These are phyloP conservation scores for Vigna trinervia DNA, from an alignment of 306 rosid species.

Conservation along the genomic window DNA sequence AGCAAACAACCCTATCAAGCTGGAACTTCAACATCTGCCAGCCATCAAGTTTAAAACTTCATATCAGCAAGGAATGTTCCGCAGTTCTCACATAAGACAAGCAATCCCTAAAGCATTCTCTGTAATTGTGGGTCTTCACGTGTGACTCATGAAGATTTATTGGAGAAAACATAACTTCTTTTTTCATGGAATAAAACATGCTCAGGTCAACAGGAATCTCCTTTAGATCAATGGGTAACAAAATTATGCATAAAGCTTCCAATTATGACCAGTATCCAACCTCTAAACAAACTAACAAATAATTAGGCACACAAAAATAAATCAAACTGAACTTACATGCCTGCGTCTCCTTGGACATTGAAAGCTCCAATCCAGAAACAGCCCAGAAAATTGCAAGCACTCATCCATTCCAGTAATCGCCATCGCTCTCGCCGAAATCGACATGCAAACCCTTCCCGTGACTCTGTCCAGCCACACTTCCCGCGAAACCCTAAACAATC, in stretches of 20 bases:
- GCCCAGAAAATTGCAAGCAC: constrained; percentile 94
- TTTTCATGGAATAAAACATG: not conserved
- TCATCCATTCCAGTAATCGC: constrained; percentile 84
- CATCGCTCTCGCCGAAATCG: constrained; percentile 79
- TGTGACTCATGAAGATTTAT: constrained; percentile 18
- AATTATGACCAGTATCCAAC: constrained; percentile 12
- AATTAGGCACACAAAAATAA: not conserved
- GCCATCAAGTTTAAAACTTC: constrained; percentile 42
- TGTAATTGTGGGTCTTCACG: constrained; percentile 1
- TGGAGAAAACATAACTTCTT: not conserved
- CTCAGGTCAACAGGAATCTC: constrained; percentile 20
- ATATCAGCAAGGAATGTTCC: constrained; percentile 24
- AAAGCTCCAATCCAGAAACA: constrained; percentile 93
- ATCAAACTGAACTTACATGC: constrained; percentile 58
- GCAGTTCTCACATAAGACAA: constrained; percentile 13
- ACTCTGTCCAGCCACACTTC: constrained; percentile 84
- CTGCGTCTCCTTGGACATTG: constrained; percentile 78
- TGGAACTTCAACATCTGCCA: constrained; percentile 87
- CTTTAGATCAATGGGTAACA: constrained; percentile 1
- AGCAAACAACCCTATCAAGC: constrained; percentile 79
- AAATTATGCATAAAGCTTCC: constrained; percentile 15
- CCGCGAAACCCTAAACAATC: constrained; percentile 44
- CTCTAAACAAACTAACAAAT: constrained; percentile 18
- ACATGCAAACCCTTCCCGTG: constrained; percentile 69
- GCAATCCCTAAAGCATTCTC: constrained; percentile 12